Base-by-base conservation (phyloP, 2,329 filamentous ascomycete genomes). In the Didymella sp. region DNA sequence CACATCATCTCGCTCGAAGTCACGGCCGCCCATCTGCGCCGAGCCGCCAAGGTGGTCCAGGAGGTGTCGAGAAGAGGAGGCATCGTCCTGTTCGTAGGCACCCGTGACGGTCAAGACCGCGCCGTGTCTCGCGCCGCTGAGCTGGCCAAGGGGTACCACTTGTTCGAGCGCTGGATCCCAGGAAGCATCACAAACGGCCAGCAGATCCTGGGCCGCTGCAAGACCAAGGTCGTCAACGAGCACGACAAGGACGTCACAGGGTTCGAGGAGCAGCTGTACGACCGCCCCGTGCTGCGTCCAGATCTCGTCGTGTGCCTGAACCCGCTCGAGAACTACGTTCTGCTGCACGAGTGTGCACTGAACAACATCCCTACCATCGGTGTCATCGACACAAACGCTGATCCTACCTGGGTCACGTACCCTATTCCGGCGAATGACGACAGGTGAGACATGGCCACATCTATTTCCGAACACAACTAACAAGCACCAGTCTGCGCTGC, bases 391-490 rank as follows among this genome's bases (percentile, higher is more conserved):
- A 98, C 95, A 1, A 90, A 99, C 76, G 89, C 88, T 2, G 90
- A 98, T 77, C 91, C 95, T 0, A 91, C 91, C 0, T 94, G 91
- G 86, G 92, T 98, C 47, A 98, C 95, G 4, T 99, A 99, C 74
- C 90, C 91, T 13, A 97, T 99, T 66, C 95, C 95, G 2, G 92
- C 92, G 47, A 99, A 99, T 76, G 95, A 99, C 73, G 95, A 99
- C 82, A 92, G 89, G 89, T 91, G 76, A 72, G 82, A 74, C 47
- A 35, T 42, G 6, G 28, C 15, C 12, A 19, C 6, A 9, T 30
- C 13, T 25, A 19, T 3, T 15, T 2, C 12, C 33, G 13, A 22
- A 40, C 4, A n/a, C 24, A 54, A 17, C 50, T 54, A 46, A 50
- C 47, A 8, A 6, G 2, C 12, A 22, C 40, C 58, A 96, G 92